A percentile compares a stretch with the other conserved stretches of the same genome.
Evolutionary conservation across 2,329 filamentous ascomycete genomes (phyloP).

Genomic region (Coleophoma crateriformis): DNA sequence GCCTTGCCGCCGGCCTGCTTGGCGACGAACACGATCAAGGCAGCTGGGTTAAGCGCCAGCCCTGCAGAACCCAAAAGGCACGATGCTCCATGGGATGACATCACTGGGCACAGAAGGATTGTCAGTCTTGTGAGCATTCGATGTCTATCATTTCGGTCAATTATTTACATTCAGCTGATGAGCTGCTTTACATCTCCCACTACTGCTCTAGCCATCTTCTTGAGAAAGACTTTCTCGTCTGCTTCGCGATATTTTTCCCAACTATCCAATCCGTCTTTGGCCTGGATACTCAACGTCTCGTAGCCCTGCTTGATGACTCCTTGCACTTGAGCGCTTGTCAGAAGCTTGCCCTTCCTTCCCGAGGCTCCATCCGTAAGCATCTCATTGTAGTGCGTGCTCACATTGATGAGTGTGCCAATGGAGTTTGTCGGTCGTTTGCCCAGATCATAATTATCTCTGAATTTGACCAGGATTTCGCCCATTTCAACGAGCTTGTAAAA

Average conservation of each 20-base stretch:
- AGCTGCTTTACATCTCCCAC: slow-evolving; percentile 60
- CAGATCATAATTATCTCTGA: slow-evolving; percentile 70
- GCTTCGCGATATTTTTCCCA: slow-evolving; percentile 86
- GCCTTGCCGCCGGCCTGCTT: not conserved
- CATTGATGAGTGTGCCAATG: slow-evolving; percentile 78
- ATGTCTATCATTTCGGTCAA: not conserved
- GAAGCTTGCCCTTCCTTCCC: slow-evolving; percentile 51
- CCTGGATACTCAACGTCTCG: slow-evolving; percentile 87
- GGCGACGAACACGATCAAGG: not conserved
- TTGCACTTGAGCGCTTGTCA: slow-evolving; percentile 80
- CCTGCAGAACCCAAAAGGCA: no score
- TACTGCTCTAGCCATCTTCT: slow-evolving; percentile 76
- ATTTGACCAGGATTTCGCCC: slow-evolving; percentile 75
- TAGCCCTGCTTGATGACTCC: slow-evolving; percentile 95
- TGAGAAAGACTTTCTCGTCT: slow-evolving; percentile 77
- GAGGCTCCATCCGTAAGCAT: slow-evolving; percentile 60
- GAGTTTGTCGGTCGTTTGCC: slow-evolving; percentile 57
- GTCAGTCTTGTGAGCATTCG: not conserved
- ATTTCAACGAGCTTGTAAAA: slow-evolving; percentile 98
- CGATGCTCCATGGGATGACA: no score
- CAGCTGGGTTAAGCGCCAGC: not conserved
- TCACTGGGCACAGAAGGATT: not conserved
- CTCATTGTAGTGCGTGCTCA: slow-evolving; percentile 81
- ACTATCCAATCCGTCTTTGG: slow-evolving; percentile 77
- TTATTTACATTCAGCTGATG: slow-evolving; percentile 4